Evolutionary conservation across 331 rosid species (phyloP).

Genomic region (Telfairia occidentalis): DNA sequence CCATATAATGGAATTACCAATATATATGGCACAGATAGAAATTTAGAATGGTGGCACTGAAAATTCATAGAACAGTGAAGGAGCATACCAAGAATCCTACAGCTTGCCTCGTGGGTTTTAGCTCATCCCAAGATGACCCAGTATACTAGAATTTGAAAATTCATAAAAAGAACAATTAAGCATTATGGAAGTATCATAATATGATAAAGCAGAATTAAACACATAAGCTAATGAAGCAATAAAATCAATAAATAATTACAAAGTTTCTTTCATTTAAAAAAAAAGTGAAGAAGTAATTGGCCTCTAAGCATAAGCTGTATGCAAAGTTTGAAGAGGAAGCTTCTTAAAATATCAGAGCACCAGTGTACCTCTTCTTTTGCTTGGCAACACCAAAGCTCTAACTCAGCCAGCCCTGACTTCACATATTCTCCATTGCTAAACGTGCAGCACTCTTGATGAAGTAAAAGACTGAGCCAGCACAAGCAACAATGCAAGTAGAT

Average conservation of each 20-base stretch:
- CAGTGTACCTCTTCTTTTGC: conserved; percentile 64
- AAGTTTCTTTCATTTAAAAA: not conserved
- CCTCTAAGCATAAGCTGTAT: not conserved
- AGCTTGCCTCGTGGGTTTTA: conserved; percentile 60
- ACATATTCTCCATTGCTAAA: conserved; percentile 56
- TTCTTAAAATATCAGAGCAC: conserved; percentile 2
- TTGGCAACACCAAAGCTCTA: conserved; percentile 68
- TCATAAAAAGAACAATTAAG: conserved; percentile 7
- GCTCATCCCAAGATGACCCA: conserved; percentile 79
- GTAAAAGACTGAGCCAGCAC: conserved; percentile 50
- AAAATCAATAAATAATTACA: not conserved
- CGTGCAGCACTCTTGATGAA: conserved; percentile 64
- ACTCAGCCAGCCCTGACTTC: conserved; percentile 72
- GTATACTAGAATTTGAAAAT: conserved; percentile 38
- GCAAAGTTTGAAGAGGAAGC: conserved; percentile 8
- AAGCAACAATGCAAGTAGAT: conserved; percentile 19
- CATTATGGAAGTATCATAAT: not conserved
- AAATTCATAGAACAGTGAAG: conserved; percentile 10
- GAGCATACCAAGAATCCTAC: conserved; percentile 73
- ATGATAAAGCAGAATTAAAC: not conserved
- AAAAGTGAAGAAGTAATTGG: not conserved
- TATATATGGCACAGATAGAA: not conserved
- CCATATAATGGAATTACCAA: not conserved
- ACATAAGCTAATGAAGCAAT: not conserved
- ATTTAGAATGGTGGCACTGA: not conserved